Conservation (phyloP, 2,329 filamentous ascomycete genomes). For the Metarhizium anisopliae region DNA sequence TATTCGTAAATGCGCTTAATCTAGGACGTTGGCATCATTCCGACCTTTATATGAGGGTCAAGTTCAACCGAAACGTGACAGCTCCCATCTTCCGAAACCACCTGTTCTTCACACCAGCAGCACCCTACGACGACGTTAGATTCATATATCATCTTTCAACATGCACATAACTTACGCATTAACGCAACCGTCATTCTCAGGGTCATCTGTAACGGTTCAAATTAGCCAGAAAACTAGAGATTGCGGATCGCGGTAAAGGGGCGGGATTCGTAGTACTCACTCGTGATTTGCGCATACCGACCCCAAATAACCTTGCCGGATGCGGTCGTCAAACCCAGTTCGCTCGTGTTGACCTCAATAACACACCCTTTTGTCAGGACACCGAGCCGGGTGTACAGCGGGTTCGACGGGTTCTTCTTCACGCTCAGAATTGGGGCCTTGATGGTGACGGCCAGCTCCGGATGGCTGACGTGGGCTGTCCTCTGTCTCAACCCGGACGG, state of each 20-base stretch:
- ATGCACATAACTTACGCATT: constrained; percentile 15
- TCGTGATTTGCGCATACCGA: constrained; percentile 53
- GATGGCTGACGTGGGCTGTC: constrained; percentile 53
- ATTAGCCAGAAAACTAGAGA: no score
- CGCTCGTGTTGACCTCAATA: constrained; percentile 87
- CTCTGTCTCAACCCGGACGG: constrained; percentile 43
- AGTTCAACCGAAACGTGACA: no score
- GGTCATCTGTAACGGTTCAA: constrained; percentile 23
- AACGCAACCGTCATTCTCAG: constrained; percentile 37
- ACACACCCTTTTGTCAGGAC: constrained; percentile 74
- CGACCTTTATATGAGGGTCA: no score
- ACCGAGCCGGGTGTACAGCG: constrained; percentile 85
- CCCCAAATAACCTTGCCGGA: constrained; percentile 93
- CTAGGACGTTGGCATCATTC: no score
- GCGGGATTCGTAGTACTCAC: no score
- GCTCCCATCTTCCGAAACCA: no score
- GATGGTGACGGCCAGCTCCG: constrained; percentile 77
- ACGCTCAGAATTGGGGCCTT: constrained; percentile 69
- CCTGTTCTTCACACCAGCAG: no score
- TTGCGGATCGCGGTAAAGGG: no score
- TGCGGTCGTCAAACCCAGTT: constrained; percentile 83
- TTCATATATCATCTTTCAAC: no score
- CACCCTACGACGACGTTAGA: no score
- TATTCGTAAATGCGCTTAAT: no score
- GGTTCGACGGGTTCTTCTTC: constrained; percentile 67